Percentiles rank a stretch among this genome's conserved stretches.
Conservation (phyloP, 768 basidiomycete species). For the Mycena galericulata region DNA sequence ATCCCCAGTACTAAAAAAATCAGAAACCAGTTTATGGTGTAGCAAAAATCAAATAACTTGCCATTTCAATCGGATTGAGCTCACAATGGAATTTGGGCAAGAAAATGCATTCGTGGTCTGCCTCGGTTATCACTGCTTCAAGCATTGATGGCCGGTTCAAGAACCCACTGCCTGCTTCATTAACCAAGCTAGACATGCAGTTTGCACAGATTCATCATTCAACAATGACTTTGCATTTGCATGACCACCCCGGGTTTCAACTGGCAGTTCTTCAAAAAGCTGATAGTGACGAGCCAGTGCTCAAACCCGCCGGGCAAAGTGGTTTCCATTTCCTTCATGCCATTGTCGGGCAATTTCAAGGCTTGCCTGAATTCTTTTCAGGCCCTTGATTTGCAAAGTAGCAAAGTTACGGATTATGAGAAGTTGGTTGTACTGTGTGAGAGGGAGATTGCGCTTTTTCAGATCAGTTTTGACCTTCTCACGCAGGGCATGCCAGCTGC, state of each 20-base stretch:
- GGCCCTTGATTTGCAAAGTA: conserved; percentile 48
- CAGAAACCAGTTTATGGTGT: neutral
- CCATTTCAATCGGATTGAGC: conserved; percentile 7
- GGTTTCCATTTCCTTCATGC: conserved; percentile 46
- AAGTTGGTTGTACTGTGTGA: conserved; percentile 46
- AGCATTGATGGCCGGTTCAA: neutral
- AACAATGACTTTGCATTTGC: conserved; percentile 32
- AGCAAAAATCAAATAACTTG: neutral
- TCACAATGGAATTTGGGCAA: conserved; percentile 1
- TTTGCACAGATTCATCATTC: conserved; percentile 39
- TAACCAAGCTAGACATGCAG: conserved; percentile 36
- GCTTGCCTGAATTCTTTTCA: conserved; percentile 43
- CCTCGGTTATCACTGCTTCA: neutral
- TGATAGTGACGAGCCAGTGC: conserved; percentile 52
- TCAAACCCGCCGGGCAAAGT: conserved; percentile 44
- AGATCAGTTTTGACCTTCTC: conserved; percentile 41
- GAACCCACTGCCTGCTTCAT: conserved; percentile 36
- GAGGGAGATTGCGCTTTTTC: conserved; percentile 33
- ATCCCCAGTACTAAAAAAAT: conserved; percentile 6
- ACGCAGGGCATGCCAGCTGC: conserved; percentile 40
- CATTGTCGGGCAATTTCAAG: conserved; percentile 51
- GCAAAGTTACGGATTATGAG: conserved; percentile 51
- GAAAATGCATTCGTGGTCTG: neutral
- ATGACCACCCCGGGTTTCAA: conserved; percentile 41
- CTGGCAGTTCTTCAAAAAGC: conserved; percentile 48